These are phyloP conservation scores for Schizochytrium sp. DNA, from an alignment of 108 stramenopile species.

Conservation along the genomic window DNA sequence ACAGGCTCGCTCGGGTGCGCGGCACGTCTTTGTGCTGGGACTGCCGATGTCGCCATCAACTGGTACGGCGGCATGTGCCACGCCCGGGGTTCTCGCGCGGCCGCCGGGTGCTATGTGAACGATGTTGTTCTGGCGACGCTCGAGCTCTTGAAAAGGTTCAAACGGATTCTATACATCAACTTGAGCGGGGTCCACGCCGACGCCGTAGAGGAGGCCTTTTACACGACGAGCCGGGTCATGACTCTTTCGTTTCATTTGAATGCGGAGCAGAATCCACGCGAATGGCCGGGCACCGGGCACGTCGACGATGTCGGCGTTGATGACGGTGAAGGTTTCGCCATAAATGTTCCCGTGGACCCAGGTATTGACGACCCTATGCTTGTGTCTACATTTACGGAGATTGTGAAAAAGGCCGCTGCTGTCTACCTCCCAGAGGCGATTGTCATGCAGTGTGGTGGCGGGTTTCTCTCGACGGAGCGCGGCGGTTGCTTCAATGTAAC, in stretches of 20 bases:
- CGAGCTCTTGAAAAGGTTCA: conserved; percentile 45
- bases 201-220: conserved; percentile 61
- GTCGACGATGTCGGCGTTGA: not conserved
- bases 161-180: conserved; percentile 66
- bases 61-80: conserved; percentile 75
- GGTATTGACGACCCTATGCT: not conserved
- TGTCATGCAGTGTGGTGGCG: conserved; percentile 1
- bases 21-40: conserved; percentile 36
- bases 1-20: conserved; percentile 52
- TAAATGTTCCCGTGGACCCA: conserved; percentile 8
- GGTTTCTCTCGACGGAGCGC: not conserved
- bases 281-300: conserved; percentile 10
- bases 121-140: conserved; percentile 69
- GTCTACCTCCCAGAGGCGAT: not conserved
- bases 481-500: not conserved
- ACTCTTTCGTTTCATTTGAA: conserved; percentile 46
- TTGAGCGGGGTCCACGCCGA: conserved; percentile 74
- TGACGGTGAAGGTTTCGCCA: not conserved
- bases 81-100: conserved; percentile 59
- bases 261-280: not conserved
- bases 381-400: not conserved
- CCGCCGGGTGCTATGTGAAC: conserved; percentile 74
- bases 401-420: not conserved
- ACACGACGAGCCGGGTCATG: conserved; percentile 39
- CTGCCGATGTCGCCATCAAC: conserved; percentile 62